Evolutionary conservation across 169 alveolate species (phyloP), one percentile per base, ranked within the genome.

Genomic region (Plasmodium coatneyi): DNA sequence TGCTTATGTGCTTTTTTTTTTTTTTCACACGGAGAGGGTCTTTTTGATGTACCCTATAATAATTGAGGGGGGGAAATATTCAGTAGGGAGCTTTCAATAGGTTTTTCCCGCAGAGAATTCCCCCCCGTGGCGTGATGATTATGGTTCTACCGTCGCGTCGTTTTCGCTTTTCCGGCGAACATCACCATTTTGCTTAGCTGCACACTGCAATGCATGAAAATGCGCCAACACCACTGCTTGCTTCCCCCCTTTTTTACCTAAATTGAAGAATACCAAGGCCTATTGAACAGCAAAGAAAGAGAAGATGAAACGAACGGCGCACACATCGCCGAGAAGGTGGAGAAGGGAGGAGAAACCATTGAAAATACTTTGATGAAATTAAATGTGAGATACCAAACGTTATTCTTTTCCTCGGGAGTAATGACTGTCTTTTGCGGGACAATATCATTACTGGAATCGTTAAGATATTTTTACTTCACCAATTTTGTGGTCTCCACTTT

Each of bases 261-360:
- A 34, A 74, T 49, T 41, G 30, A 12, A 86, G 93, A 86, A 56
- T 86, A 86, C 71, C 93, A 86, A 78, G 87, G 87, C n/a, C 81
- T 86, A 54, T 32, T 86, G 81, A 86, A 86, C 80, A 60, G 87
- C 32, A 86, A 86, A 76, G 93, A 86, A 32, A 25, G 86, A 43
- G 93, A 86, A 56, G 93, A 86, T 74, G 93, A 86, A 56, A 76
- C 82, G 10, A 86, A 86, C 70, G 86, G 93, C 5, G 87, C 93
- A 2, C 93, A 86, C 71, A 74, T 86, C 80, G 93, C 93, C 52
- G 93, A 86, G 76, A 86, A 86, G 80, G 93, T 97, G 93, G 98
- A 97, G 86, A 95, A 96, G 56, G 98, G 99, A 25, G 99, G 98
- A 22, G 98, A 98, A 54, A 93, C 97, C 22, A 95, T 97, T 72